Conservation (phyloP, 257 asterid genomes). For the Solanum etuberosum region DNA sequence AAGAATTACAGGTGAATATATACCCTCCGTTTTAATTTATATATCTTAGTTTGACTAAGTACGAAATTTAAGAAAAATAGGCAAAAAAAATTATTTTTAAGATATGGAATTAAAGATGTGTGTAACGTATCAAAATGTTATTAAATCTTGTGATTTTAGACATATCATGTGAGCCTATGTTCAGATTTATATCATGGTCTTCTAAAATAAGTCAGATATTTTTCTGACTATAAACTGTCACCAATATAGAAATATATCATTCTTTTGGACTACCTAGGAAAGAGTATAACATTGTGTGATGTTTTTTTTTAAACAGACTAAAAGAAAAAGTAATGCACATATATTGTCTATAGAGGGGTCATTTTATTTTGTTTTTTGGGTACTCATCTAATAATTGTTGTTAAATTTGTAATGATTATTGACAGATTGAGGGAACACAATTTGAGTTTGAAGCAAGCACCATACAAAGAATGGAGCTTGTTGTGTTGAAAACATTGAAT, state of each 20-base stretch:
- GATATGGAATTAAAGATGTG: neutral
- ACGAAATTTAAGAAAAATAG: neutral
- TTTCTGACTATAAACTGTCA: neutral
- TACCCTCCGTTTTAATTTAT: neutral
- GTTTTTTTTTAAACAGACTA: neutral
- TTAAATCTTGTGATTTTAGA: neutral
- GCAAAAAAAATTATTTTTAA: neutral
- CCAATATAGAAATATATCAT: neutral
- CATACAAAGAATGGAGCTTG: conserved; percentile 34
- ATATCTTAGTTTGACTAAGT: neutral
- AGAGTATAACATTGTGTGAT: neutral
- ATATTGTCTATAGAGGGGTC: neutral
- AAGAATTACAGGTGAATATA: conserved; percentile 22
- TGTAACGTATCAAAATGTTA: neutral
- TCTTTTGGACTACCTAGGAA: no score
- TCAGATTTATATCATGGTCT: no score
- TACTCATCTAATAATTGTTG: neutral
- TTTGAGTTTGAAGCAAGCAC: conserved; percentile 23
- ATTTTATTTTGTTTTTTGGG: neutral
- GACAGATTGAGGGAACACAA: conserved; percentile 10
- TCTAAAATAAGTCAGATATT: neutral
- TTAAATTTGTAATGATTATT: neutral
- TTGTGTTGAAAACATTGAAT: conserved; percentile 16
- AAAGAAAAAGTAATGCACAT: neutral
- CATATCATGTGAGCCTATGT: neutral